These are phyloP conservation scores for Herpetomonas muscarum DNA, from an alignment of 208 protist genomes.

Conservation along the genomic window DNA sequence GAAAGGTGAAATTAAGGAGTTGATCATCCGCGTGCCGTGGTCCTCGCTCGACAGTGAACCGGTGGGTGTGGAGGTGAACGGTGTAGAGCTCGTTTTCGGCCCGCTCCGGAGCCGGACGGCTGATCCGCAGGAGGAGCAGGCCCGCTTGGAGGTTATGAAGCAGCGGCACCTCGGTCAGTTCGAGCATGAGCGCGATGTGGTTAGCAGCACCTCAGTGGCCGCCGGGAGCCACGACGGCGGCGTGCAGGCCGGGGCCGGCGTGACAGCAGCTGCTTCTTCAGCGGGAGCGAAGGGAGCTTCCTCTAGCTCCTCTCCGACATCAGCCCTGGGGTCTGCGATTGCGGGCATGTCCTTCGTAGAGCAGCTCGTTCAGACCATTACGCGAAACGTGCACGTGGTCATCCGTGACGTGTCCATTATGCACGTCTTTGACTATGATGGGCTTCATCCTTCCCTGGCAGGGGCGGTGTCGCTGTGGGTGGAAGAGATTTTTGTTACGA, in stretches of 20 bases:
- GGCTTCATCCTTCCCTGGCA: conserved; percentile 45
- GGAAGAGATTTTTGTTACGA: conserved; percentile 34
- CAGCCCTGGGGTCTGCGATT: conserved; percentile 12
- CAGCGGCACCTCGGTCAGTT: conserved; percentile 52
- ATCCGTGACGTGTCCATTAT: conserved; percentile 42
- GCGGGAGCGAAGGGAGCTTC: not conserved
- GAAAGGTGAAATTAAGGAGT: conserved; percentile 52
- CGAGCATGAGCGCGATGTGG: conserved; percentile 27
- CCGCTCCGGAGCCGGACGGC: conserved; percentile 52
- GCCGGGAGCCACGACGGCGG: not conserved
- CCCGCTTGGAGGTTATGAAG: conserved; percentile 46
- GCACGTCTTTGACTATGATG: conserved; percentile 69
- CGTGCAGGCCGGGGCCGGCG: not conserved
- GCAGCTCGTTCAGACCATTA: conserved; percentile 40
- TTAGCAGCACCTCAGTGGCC: not conserved
- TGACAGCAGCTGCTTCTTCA: not conserved
- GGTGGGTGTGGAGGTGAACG: conserved; percentile 52
- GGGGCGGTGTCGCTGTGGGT: conserved; percentile 36
- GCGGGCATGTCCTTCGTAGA: conserved; percentile 47
- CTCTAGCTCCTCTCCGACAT: not conserved
- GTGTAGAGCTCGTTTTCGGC: conserved; percentile 70
- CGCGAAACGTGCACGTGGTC: conserved; percentile 45
- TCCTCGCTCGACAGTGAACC: conserved; percentile 57
- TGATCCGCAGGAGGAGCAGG: conserved; percentile 48
- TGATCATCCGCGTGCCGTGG: conserved; percentile 76